These are phyloP conservation scores for Collariella sp. DNA, from an alignment of 495 filamentous ascomycete genomes.

Conservation along the genomic window DNA sequence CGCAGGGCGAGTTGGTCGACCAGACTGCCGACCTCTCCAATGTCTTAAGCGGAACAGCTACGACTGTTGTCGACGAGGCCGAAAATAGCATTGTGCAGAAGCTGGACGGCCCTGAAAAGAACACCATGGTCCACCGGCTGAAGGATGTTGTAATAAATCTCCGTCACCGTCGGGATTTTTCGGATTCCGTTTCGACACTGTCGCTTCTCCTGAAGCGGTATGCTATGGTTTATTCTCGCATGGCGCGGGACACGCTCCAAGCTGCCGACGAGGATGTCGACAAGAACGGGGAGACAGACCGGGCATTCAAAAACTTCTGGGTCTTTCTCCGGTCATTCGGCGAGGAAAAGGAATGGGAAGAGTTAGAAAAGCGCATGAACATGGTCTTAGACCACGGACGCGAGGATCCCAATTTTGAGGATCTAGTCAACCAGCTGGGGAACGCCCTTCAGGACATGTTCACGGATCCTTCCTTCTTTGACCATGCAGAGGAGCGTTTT, in stretches of 20 bases:
- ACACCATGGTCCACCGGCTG: conserved; percentile 64
- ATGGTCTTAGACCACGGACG: conserved; percentile 64
- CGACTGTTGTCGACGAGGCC: conserved; percentile 57
- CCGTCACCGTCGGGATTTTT: conserved; percentile 68
- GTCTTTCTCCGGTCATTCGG: conserved; percentile 69
- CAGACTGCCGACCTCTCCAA: conserved; percentile 56
- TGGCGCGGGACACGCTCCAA: conserved; percentile 52
- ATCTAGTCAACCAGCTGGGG: conserved; percentile 61
- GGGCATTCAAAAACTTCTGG: conserved; percentile 72
- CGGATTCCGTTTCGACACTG: conserved; percentile 73
- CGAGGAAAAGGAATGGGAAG: conserved; percentile 62
- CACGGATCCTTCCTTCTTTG: conserved; percentile 78
- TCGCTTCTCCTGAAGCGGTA: conserved; percentile 70
- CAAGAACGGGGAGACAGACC: conserved; percentile 63
- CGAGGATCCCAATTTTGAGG: conserved; percentile 76
- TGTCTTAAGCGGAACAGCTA: conserved; percentile 53
- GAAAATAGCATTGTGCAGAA: conserved; percentile 60
- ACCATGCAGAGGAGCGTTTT: conserved; percentile 60
- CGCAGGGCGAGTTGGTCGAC: conserved; percentile 50
- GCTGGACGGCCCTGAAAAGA: conserved; percentile 56
- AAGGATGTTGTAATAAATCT: conserved; percentile 70
- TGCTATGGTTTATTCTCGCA: conserved; percentile 64
- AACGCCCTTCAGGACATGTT: conserved; percentile 69
- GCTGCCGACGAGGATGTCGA: conserved; percentile 60
- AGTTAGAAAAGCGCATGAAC: conserved; percentile 55